A percentile compares a stretch with the other conserved stretches of the same genome.
phyloP scores from a whole-genome alignment of 2,329 filamentous ascomycete genomes.

The Ceratocystis cacaofunesta region DNA sequence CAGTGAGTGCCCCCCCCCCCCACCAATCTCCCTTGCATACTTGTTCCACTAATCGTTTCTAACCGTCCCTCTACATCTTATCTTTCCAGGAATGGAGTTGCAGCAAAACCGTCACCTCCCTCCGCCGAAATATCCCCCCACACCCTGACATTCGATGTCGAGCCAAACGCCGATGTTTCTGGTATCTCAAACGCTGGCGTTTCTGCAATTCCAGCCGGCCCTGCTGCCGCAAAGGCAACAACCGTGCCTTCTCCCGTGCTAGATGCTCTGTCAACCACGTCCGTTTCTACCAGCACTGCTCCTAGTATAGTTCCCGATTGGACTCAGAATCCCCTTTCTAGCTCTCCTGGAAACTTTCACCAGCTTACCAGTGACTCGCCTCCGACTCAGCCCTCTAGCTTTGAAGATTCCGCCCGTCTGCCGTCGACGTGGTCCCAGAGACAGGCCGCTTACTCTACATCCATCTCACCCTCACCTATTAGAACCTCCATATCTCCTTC shows the following conservation, averaged over 20 bases:
- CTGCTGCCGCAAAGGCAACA: constrained; percentile 18
- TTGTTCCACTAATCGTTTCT: not conserved
- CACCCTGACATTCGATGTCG: not conserved
- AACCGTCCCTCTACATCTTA: not conserved
- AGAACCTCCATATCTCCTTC: constrained; percentile 22
- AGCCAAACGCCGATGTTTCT: not conserved
- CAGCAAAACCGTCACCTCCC: constrained; percentile 24
- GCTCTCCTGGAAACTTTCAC: constrained; percentile 39
- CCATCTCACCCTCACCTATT: not conserved
- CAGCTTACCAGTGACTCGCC: constrained; percentile 37
- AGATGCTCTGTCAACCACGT: constrained; percentile 34
- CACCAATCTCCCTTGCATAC: not conserved
- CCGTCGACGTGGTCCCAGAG: not conserved
- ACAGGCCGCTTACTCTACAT: not conserved
- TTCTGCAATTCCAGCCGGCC: not conserved
- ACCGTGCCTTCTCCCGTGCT: constrained; percentile 31
- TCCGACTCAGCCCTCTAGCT: constrained; percentile 38
- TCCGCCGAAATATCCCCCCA: constrained; percentile 6
- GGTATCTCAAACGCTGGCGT: not conserved
- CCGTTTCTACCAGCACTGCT: constrained; percentile 34
- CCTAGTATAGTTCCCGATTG: constrained; percentile 32
- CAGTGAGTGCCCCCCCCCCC: not conserved
- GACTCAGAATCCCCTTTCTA: constrained; percentile 29
- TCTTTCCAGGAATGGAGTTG: constrained; percentile 26
- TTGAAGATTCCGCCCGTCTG: constrained; percentile 27